Evolutionary conservation across 352 stramenopile genomes (phyloP), one percentile per base, ranked within the genome.

Genomic region (Pythium dissotocum): DNA sequence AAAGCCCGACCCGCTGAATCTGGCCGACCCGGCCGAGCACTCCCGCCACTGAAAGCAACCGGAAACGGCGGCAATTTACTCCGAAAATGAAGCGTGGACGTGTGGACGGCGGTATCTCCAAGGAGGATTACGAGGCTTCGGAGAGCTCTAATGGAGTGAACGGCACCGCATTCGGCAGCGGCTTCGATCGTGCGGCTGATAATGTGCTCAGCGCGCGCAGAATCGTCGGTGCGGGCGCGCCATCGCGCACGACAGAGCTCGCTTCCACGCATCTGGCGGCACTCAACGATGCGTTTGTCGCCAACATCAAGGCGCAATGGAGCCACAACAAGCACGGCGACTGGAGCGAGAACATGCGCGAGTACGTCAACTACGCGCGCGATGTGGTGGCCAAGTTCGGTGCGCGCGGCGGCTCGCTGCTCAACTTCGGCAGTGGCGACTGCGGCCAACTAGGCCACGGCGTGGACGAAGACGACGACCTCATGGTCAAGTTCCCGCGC

Each of bases 361-460:
- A 96, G 72, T 96, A 96, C 69, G 30, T 96, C 16, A 58, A 49
- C 24, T 94, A 92, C 70, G 79, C 78, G 51, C 82, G 81, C 51
- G 80, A 91, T 40, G 77, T 91, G 21, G 63, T 82, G 44, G 69
- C 67, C 64, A 90, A 84, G 51, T 91, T 90, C 49, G 83, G 81
- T 13, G 67, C 56, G 28, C 70, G 79, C 40, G 30, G 61, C 21
- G 85, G 85, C 32, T 58, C 81, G 60, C 60, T 89, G 16, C 63
- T 97, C 49, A 94, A 85, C 6, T 98, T 98, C 62, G 94, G 94
- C 36, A 93, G 77, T 56, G 94, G 94, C n/a, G 94, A 99, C 70
- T 97, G 89, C 67, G 91, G 87, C 16, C 94, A 98, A 59, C 69
- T 98, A n/a, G 96, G 89, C 36, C 91, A 97, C 72, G 82, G 86